phyloP scores from a whole-genome alignment of 2,329 filamentous ascomycete genomes.

The Dactylellina haptotyla region DNA sequence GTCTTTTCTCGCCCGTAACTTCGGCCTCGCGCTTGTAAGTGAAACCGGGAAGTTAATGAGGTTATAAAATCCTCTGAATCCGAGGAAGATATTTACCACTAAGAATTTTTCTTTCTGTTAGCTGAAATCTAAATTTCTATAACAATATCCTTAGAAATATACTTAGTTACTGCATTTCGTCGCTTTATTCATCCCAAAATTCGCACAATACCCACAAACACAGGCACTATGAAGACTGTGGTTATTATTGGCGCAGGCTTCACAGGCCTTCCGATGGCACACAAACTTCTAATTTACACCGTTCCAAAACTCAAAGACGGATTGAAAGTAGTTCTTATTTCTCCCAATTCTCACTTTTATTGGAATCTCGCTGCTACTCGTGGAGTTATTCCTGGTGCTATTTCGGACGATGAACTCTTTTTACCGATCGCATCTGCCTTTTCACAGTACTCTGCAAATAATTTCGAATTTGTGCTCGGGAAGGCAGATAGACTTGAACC shows the following conservation, averaged over 20 bases:
- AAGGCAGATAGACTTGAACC: conserved; percentile 63
- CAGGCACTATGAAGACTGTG: conserved; percentile 66
- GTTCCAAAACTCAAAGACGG: conserved; percentile 61
- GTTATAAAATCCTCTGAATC: too few relatives aligned
- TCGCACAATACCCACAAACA: conserved; percentile 27
- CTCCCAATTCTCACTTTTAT: conserved; percentile 69
- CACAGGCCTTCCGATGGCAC: conserved; percentile 67
- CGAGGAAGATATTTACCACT: too few relatives aligned
- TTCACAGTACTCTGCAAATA: conserved; percentile 65
- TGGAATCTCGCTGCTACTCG: conserved; percentile 70
- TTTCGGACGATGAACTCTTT: conserved; percentile 67
- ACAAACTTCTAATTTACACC: conserved; percentile 68
- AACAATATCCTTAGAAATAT: neutral
- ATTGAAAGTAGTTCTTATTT: conserved; percentile 68
- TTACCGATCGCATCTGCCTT: conserved; percentile 66
- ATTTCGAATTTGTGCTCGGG: conserved; percentile 68
- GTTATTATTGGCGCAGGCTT: conserved; percentile 69
- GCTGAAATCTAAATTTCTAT: neutral
- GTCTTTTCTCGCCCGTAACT: neutral
- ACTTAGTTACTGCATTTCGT: neutral
- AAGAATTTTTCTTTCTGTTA: neutral
- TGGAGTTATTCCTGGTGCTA: conserved; percentile 66
- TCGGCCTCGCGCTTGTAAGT: conserved; percentile 15
- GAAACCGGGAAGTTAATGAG: neutral
- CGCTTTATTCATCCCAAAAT: neutral